phyloP scores from a whole-genome alignment of 2,329 filamentous ascomycete species.

The Pseudogymnoascus sp. region DNA sequence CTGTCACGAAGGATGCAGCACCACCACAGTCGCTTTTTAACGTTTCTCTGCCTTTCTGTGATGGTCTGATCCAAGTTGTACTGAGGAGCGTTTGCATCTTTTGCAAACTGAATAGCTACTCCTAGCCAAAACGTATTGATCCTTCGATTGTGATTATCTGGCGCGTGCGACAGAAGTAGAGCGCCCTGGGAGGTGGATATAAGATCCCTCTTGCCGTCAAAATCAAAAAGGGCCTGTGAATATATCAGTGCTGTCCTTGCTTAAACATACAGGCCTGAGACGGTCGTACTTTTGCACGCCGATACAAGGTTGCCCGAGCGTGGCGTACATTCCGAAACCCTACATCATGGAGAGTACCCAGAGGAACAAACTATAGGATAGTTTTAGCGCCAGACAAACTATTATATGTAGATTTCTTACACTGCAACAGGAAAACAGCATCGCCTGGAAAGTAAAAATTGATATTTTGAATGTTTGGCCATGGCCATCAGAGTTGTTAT shows the following conservation, averaged over 20 bases:
- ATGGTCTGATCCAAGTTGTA: slow-evolving; percentile 28
- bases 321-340: slow-evolving; percentile 36
- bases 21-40: slow-evolving; percentile 46
- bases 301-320: slow-evolving; percentile 38
- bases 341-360: slow-evolving; percentile 14
- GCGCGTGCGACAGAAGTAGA: slow-evolving; percentile 6
- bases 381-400: neutral
- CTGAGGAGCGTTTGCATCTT: slow-evolving; percentile 36
- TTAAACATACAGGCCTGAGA: neutral
- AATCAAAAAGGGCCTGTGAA: slow-evolving; percentile 25
- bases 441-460: slow-evolving; percentile 37
- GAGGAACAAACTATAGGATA: slow-evolving; percentile 10
- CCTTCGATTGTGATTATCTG: slow-evolving; percentile 17
- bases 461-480: slow-evolving; percentile 24
- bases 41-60: slow-evolving; percentile 31
- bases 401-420: slow-evolving; percentile 6
- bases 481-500: slow-evolving; percentile 21
- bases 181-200: slow-evolving; percentile 27
- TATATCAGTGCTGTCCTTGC: neutral
- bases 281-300: slow-evolving; percentile 31
- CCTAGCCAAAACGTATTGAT: slow-evolving; percentile 41
- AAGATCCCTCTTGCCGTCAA: slow-evolving; percentile 21
- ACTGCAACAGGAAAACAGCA: slow-evolving; percentile 38
- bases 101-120: slow-evolving; percentile 41
- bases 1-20: slow-evolving; percentile 45